Evolutionary conservation across 140 eudicot genomes (phyloP).

Genomic region (Flaveria floridana): DNA sequence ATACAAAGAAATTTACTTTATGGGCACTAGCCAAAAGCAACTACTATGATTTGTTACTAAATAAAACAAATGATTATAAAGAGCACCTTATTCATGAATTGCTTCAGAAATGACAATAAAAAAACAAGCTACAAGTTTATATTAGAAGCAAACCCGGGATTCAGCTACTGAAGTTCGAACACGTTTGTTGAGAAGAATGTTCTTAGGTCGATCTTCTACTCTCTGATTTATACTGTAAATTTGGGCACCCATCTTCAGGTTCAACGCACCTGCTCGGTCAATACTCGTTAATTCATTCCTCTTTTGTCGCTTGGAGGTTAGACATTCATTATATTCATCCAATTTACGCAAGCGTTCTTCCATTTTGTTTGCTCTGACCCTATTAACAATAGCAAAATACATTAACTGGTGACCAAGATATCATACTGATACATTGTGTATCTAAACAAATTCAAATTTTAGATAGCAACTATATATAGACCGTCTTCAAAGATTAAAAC

Average conservation of each 20-base stretch:
- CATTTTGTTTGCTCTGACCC: slow-evolving; percentile 63
- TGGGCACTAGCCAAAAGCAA: slow-evolving; percentile 4
- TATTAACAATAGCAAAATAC: slow-evolving; percentile 35
- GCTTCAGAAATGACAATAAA: slow-evolving; percentile 20
- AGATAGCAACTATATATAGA: slow-evolving; percentile 5
- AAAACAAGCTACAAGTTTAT: slow-evolving; percentile 21
- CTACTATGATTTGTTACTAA: slow-evolving; percentile 16
- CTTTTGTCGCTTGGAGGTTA: slow-evolving; percentile 58
- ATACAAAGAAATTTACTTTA: slow-evolving; percentile 12
- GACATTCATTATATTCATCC: slow-evolving; percentile 52
- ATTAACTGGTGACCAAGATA: slow-evolving; percentile 20
- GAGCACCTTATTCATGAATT: not conserved
- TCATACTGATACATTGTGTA: slow-evolving; percentile 9
- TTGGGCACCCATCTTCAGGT: slow-evolving; percentile 59
- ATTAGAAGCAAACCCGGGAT: slow-evolving; percentile 58
- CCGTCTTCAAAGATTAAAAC: slow-evolving; percentile 7
- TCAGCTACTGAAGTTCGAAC: slow-evolving; percentile 75
- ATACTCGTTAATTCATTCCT: slow-evolving; percentile 46
- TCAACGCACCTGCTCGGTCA: slow-evolving; percentile 63
- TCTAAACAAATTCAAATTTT: slow-evolving; percentile 7
- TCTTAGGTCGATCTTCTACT: slow-evolving; percentile 73
- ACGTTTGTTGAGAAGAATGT: slow-evolving; percentile 67
- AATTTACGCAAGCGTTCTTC: slow-evolving; percentile 59
- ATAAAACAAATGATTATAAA: slow-evolving; percentile 8
- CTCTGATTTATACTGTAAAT: slow-evolving; percentile 45